These are phyloP conservation scores for Cyclocybe aegerita DNA, from an alignment of 768 basidiomycete genomes.

Conservation along the genomic window DNA sequence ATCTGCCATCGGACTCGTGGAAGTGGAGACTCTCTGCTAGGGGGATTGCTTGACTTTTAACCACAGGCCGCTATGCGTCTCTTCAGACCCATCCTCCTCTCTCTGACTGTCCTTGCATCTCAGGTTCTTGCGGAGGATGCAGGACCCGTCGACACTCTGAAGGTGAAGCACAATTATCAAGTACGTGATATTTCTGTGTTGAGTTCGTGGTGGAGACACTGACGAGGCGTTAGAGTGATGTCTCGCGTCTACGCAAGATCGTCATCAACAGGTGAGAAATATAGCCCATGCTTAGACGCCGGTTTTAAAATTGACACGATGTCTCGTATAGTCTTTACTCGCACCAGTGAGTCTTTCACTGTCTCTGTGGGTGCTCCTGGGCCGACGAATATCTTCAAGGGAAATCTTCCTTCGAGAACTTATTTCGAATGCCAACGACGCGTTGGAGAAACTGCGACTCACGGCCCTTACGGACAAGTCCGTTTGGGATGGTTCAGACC, in stretches of 20 bases:
- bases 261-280: constrained; percentile 78
- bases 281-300: not conserved
- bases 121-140: constrained; percentile 50
- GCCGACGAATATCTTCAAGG: constrained; percentile 31
- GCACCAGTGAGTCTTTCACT: constrained; percentile 51
- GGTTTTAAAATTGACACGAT: constrained; percentile 2
- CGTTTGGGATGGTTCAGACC: constrained; percentile 65
- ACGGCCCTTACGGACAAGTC: constrained; percentile 76
- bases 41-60: not conserved
- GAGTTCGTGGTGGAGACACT: not conserved
- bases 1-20: too few relatives aligned
- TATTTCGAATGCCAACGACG: constrained; percentile 94
- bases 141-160: constrained; percentile 25
- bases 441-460: constrained; percentile 90
- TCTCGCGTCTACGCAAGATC: constrained; percentile 88
- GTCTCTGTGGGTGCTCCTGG: not conserved
- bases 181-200: constrained; percentile 30
- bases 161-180: constrained; percentile 72
- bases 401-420: constrained; percentile 89
- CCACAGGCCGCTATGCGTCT: constrained; percentile 51
- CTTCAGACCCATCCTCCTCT: constrained; percentile 48
- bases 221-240: constrained; percentile 68
- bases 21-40: too few relatives aligned
- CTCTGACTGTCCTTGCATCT: constrained; percentile 42
- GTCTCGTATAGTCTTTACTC: constrained; percentile 66